Evolutionary conservation across 139 green algal species (phyloP), one percentile per base, ranked within the genome.

Genomic region (Picochlorum sp.): DNA sequence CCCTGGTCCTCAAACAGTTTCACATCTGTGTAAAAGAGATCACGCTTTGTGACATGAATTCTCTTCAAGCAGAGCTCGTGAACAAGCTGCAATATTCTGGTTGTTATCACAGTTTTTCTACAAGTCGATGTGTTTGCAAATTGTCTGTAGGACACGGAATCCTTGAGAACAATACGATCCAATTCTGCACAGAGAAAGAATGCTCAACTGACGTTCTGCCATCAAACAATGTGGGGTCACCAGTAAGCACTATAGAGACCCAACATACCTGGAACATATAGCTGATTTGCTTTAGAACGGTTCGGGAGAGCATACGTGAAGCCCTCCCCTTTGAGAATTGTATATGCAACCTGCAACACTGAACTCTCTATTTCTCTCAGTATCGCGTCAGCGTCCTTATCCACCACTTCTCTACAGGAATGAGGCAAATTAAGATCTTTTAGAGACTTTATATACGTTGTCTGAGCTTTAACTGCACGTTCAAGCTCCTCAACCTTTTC

Each of bases 1-100:
- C 46, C 58, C 69, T 95, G 87, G 24, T 95, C 85, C 79, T 90
- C 82, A 74, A 97, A 97, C 20, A 97, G 85, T 80, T 97, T 97
- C 37, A 97, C 91, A 58, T 97, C 92, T 10, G 92, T 97, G 84
- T 98, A 98, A 79, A 97, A 98, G 8, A 98, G 79, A 60, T 80
- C 70, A 60, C 74, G 64, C 64, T 80, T 78, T 52, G 70, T 78
- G 3, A 78, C 69, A 51, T 75, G 64, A 68, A 74, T 79, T 58
- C 70, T 58, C 64, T 79, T 79, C 47, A 56, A 63, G 71, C 82
- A 89, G 32, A 93, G 74, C 66, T 89, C 79, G 60, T 88, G 75
- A 18, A 74, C 61, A 41, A 96, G 84, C 52, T 89, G 78, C 65
- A 97, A 71, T 38, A 97, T 91, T 63, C 90, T 83, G 0, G 89